phyloP scores from a whole-genome alignment of 495 filamentous ascomycete genomes.

The Tuber indicum region DNA sequence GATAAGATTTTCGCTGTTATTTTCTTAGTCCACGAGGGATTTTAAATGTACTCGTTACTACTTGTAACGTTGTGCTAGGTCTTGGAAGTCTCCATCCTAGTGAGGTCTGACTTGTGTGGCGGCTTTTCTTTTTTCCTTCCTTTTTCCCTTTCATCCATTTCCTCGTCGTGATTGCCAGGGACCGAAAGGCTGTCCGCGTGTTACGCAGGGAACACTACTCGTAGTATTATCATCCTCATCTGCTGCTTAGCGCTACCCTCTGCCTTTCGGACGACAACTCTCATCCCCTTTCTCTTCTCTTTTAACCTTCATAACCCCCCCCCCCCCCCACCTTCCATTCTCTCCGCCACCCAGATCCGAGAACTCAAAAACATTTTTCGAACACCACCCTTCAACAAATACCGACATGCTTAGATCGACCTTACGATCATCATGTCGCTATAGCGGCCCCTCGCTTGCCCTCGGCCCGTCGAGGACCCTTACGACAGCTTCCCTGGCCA shows the following conservation, averaged over 20 bases:
- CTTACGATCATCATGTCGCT: neutral
- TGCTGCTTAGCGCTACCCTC: neutral
- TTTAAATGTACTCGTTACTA: neutral
- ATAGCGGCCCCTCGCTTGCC: neutral
- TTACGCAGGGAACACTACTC: neutral
- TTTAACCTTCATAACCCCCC: neutral
- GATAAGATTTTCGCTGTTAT: neutral
- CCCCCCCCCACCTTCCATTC: neutral
- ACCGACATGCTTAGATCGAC: conserved; percentile 5
- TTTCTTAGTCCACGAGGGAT: conserved; percentile 1
- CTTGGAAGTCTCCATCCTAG: neutral
- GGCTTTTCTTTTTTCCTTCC: neutral
- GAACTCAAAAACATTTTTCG: neutral
- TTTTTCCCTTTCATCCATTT: neutral
- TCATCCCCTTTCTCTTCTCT: neutral
- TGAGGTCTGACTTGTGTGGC: neutral
- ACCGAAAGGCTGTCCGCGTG: neutral
- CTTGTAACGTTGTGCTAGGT: neutral
- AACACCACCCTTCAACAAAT: neutral
- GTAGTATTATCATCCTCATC: neutral
- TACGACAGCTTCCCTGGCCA: neutral
- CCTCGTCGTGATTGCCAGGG: neutral
- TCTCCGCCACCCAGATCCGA: neutral
- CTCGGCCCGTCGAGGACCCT: neutral
- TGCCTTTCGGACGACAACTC: neutral